Conservation (phyloP, 306 rosid genomes). For the Castanea mollissima region DNA sequence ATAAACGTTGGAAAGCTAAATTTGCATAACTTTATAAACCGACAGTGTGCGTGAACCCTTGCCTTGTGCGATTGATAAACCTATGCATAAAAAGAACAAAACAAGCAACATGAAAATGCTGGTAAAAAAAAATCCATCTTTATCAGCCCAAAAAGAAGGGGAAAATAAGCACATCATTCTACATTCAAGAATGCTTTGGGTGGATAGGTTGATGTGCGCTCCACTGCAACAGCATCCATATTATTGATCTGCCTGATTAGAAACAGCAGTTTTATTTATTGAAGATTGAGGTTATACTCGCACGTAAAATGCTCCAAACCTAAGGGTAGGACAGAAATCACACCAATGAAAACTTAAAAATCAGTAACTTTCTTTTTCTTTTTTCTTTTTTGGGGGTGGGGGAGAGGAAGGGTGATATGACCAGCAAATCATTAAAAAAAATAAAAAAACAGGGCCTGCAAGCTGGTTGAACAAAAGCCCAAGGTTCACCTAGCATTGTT, state of each 20-base stretch:
- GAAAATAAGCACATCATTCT: constrained; percentile 11
- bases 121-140: neutral
- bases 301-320: constrained; percentile 9
- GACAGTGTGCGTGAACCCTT: neutral
- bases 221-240: constrained; percentile 95
- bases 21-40: neutral
- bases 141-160: neutral
- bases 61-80: neutral
- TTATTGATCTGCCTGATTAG: constrained; percentile 70
- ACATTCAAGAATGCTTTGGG: constrained; percentile 35
- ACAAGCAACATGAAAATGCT: neutral
- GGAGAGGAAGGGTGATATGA: neutral
- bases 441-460: neutral
- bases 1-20: neutral
- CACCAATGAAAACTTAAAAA: neutral
- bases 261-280: constrained; percentile 2
- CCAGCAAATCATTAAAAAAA: neutral
- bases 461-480: neutral
- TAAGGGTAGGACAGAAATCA: neutral
- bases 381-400: neutral
- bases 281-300: neutral
- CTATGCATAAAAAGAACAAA: neutral
- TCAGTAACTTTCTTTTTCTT: neutral
- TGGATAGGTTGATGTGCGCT: constrained; percentile 48
- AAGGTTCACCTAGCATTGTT: neutral